Evolutionary conservation across 371 early-diverging fungal genomes (phyloP).

Genomic region (Apophysomyces variabilis): DNA sequence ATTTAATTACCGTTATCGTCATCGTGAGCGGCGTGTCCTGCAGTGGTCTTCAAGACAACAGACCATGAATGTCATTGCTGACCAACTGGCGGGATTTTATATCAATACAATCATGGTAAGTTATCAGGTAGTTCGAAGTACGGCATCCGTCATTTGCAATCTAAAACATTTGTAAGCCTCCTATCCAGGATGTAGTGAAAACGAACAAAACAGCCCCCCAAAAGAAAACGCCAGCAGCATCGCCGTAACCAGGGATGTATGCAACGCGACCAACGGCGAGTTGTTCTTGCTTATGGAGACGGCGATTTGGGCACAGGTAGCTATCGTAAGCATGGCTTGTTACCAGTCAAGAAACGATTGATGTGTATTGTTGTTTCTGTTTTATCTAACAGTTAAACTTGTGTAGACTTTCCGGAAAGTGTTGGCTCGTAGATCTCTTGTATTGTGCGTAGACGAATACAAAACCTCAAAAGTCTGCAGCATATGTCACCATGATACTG

Average conservation of each 20-base stretch:
- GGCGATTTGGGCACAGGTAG: not conserved
- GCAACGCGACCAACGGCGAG: constrained; percentile 2
- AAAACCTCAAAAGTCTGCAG: not conserved
- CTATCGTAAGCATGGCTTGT: not conserved
- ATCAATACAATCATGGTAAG: not conserved
- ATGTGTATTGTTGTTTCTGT: not conserved
- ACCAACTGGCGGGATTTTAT: not conserved
- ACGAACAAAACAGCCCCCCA: not conserved
- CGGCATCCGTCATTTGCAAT: not conserved
- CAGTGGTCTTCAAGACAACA: not conserved
- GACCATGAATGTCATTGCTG: not conserved
- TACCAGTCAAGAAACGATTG: not conserved
- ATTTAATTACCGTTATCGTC: no score
- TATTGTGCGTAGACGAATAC: not conserved
- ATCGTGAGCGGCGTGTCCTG: no score
- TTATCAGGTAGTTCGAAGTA: not conserved
- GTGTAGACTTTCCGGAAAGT: not conserved
- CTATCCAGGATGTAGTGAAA: not conserved
- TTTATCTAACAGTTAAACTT: not conserved
- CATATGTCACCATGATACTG: no score
- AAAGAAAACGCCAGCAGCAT: not conserved
- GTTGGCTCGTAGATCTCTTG: not conserved
- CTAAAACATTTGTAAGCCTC: not conserved
- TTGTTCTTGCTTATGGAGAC: not conserved
- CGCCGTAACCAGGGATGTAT: not conserved